Conservation (phyloP, 2,329 filamentous ascomycete genomes). For the Penicillium sp. region DNA sequence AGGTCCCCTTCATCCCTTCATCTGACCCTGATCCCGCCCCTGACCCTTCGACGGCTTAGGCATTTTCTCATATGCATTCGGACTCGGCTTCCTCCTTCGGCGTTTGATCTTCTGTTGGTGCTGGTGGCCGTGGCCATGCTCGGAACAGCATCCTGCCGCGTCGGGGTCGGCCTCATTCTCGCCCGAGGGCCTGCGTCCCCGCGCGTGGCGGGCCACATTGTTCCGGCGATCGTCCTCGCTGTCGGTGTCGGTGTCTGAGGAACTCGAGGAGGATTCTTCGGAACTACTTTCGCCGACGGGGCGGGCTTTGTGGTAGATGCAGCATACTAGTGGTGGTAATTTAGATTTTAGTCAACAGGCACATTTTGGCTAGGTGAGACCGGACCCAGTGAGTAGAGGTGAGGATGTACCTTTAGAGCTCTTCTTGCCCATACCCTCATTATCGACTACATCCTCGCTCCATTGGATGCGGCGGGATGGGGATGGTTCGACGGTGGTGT, state of each 20-base stretch:
- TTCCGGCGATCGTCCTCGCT: conserved; percentile 32
- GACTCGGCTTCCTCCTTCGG: conserved; percentile 41
- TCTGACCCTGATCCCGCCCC: not conserved
- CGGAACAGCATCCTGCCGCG: conserved; percentile 20
- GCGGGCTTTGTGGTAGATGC: conserved; percentile 91
- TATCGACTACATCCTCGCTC: conserved; percentile 92
- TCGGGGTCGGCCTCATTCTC: conserved; percentile 21
- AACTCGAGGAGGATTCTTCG: conserved; percentile 55
- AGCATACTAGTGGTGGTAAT: conserved; percentile 70
- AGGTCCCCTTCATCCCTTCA: conserved; percentile 14
- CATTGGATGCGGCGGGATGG: conserved; percentile 73
- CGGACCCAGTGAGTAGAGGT: not conserved
- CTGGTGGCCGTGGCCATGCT: not conserved
- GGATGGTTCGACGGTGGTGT: conserved; percentile 21
- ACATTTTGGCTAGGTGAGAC: no score
- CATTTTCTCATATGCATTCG: conserved; percentile 52
- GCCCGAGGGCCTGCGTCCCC: conserved; percentile 18
- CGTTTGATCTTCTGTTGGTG: conserved; percentile 21
- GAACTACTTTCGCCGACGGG: conserved; percentile 77
- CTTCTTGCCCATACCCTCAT: conserved; percentile 92
- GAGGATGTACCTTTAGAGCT: conserved; percentile 76
- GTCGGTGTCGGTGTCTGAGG: conserved; percentile 52
- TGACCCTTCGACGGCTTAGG: conserved; percentile 34
- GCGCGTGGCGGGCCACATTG: conserved; percentile 10
- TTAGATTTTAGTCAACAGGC: not conserved